Conservation (phyloP, 768 basidiomycete species). For the Kockovaella imperatae region DNA sequence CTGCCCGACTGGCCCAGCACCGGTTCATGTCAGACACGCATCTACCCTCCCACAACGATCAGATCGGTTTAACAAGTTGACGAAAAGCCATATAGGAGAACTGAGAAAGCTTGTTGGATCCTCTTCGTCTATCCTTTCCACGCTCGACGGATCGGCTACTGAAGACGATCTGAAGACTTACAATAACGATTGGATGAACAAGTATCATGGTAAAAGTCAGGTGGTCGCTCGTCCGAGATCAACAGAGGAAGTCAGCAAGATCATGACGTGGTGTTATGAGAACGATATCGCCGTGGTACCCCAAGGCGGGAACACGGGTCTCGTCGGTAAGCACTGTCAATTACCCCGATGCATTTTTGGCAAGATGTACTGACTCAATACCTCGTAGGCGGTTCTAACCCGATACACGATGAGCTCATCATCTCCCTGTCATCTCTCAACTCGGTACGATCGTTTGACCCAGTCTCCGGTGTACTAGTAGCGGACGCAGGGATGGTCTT, state of each 20-base stretch:
- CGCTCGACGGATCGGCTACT: constrained; percentile 38
- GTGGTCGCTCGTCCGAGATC: constrained; percentile 84
- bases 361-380: neutral
- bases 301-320: constrained; percentile 96
- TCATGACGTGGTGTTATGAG: constrained; percentile 78
- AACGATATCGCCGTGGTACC: constrained; percentile 83
- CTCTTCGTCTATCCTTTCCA: constrained; percentile 38
- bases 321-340: constrained; percentile 79
- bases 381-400: constrained; percentile 64
- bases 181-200: constrained; percentile 95
- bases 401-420: constrained; percentile 76
- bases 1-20: neutral
- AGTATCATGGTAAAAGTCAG: constrained; percentile 74
- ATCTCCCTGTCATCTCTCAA: constrained; percentile 76
- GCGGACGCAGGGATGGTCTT: constrained; percentile 93
- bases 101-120: constrained; percentile 43
- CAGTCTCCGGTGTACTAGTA: constrained; percentile 66
- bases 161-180: constrained; percentile 60
- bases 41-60: constrained; percentile 37
- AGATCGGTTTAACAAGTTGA: constrained; percentile 29
- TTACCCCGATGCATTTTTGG: neutral
- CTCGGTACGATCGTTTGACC: constrained; percentile 49
- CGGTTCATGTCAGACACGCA: constrained; percentile 3
- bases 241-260: constrained; percentile 76
- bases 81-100: constrained; percentile 36